phyloP scores from a whole-genome alignment of 164 flowering plant genomes.

The Euptelea pleiosperma region DNA sequence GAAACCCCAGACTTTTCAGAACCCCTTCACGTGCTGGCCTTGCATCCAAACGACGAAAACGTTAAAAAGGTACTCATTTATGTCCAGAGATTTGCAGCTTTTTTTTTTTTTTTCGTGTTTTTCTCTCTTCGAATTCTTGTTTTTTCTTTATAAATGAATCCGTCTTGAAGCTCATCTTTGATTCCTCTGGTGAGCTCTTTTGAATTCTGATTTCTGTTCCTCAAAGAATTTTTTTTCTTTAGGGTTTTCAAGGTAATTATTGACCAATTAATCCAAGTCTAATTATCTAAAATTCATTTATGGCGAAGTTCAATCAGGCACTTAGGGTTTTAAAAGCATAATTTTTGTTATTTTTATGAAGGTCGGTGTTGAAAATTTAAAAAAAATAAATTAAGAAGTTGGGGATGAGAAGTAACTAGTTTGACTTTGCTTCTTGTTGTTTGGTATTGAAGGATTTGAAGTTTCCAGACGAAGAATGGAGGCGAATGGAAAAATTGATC shows the following conservation, averaged over 20 bases:
- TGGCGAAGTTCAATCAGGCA: too few species aligned
- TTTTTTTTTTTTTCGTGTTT: not conserved
- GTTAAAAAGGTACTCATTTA: not conserved
- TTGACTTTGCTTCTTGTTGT: not conserved
- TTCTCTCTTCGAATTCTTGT: not conserved
- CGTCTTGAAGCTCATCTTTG: not conserved
- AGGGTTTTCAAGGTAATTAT: too few species aligned
- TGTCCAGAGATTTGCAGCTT: not conserved
- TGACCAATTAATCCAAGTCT: too few species aligned
- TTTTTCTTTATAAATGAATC: not conserved
- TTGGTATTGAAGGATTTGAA: not conserved
- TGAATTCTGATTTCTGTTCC: constrained; percentile 1
- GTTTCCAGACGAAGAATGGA: constrained; percentile 28
- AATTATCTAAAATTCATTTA: too few species aligned
- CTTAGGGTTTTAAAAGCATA: too few species aligned
- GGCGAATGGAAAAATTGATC: constrained; percentile 42
- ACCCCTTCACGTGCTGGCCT: not conserved
- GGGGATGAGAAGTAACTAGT: too few species aligned
- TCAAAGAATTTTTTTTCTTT: not conserved
- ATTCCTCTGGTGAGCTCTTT: too few species aligned
- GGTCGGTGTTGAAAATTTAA: too few species aligned
- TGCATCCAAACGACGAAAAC: not conserved
- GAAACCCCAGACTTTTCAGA: not conserved
- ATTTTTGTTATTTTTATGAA: too few species aligned
- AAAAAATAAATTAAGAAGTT: too few species aligned